Percentiles rank a stretch among this genome's conserved stretches.
These are phyloP conservation scores for Chytriomyces hyalinus DNA, from an alignment of 192 early-diverging fungal genomes.

Conservation along the genomic window DNA sequence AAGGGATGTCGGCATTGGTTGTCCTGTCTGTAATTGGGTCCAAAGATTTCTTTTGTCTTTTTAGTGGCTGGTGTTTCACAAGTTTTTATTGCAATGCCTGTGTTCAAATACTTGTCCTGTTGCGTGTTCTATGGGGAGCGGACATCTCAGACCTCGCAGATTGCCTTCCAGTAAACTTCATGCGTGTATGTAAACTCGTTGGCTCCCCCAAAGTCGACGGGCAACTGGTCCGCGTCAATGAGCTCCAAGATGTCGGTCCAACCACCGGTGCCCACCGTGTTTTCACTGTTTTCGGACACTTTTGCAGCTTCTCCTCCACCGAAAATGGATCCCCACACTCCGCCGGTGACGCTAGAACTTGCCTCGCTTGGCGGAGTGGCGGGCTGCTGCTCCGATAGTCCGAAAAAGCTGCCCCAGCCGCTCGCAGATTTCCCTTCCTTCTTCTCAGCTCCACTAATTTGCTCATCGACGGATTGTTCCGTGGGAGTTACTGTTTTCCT, in stretches of 20 bases:
- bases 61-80: too few species aligned
- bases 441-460: too few species aligned
- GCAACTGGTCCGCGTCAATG: conserved; percentile 62
- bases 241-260: conserved; percentile 57
- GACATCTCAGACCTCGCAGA: not conserved
- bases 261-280: conserved; percentile 30
- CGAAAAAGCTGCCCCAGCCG: not conserved
- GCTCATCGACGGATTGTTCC: not conserved
- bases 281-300: not conserved
- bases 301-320: not conserved
- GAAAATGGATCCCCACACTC: not conserved
- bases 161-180: conserved; percentile 43
- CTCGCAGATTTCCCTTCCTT: not conserved
- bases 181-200: conserved; percentile 70
- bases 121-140: not conserved
- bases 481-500: not conserved
- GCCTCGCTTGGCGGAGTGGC: not conserved
- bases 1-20: not conserved
- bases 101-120: too few species aligned
- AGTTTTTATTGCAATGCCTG: too few species aligned
- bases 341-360: not conserved
- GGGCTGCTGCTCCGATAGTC: conserved; percentile 32
- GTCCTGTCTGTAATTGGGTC: not conserved
- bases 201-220: conserved; percentile 74
- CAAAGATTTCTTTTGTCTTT: not conserved